Evolutionary conservation across 225 moss, liverwort and hornwort genomes (phyloP).

Genomic region (Pseudoscleropodium purum): DNA sequence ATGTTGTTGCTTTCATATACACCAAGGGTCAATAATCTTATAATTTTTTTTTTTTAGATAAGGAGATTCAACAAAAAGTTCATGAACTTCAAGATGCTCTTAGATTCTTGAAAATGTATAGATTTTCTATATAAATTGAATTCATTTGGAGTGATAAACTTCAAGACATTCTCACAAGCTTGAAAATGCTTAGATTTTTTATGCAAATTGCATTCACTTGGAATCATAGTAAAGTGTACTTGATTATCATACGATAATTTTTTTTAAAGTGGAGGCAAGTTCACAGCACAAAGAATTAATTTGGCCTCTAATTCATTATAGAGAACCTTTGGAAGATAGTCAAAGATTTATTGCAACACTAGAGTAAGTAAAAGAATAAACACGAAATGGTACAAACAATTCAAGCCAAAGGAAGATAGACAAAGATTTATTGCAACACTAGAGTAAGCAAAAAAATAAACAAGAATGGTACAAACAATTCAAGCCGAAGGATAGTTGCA

Average conservation of each 20-base stretch:
- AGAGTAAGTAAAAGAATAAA: too few relatives aligned
- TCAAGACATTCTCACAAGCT: not conserved
- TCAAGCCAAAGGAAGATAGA: too few relatives aligned
- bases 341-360: not conserved
- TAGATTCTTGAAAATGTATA: not conserved
- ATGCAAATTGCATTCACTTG: not conserved
- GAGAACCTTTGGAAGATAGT: not conserved
- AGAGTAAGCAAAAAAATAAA: too few relatives aligned
- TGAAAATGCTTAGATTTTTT: not conserved
- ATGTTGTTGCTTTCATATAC: not conserved
- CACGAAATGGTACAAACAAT: too few relatives aligned
- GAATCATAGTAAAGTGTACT: not conserved
- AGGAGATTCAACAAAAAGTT: not conserved
- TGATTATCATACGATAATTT: not conserved
- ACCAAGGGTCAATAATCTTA: not conserved
- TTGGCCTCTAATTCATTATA: not conserved
- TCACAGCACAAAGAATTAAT: not conserved
- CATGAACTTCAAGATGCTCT: not conserved
- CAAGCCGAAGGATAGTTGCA: too few relatives aligned
- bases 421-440: too few relatives aligned
- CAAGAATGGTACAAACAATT: too few relatives aligned
- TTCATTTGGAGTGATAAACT: too few relatives aligned
- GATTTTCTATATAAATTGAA: too few relatives aligned
- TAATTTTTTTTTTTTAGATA: accelerated
- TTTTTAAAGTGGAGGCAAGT: not conserved